These are phyloP conservation scores for Diaporthe citri DNA, from an alignment of 2,329 filamentous ascomycete genomes.

Conservation along the genomic window DNA sequence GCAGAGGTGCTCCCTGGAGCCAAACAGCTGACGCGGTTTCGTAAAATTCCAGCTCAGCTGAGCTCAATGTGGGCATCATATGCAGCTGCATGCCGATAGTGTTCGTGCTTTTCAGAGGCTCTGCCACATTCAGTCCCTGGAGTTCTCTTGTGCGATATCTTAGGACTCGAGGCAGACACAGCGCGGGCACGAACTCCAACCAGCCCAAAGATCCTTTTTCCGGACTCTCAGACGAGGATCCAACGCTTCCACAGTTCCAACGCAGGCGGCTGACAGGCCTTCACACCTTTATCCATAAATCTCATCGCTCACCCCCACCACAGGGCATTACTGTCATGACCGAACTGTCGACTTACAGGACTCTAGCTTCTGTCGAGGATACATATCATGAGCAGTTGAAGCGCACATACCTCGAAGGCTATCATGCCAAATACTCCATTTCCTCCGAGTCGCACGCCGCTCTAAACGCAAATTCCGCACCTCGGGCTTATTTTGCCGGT, in stretches of 20 bases:
- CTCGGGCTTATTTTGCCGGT: background rate
- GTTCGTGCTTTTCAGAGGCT: constrained; percentile 17
- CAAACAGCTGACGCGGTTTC: background rate
- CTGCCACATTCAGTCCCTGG: background rate
- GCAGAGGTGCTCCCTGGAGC: background rate
- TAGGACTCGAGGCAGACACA: background rate
- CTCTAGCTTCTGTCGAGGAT: background rate
- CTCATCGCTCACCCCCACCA: background rate
- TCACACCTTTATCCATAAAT: background rate
- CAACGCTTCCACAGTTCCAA: background rate
- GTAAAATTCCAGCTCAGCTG: background rate
- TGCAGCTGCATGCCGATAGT: constrained; percentile 22
- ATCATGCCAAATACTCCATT: background rate
- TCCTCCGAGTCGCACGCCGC: background rate
- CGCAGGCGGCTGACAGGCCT: background rate
- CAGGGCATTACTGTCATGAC: background rate
- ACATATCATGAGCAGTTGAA: constrained; percentile 11
- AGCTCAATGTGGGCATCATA: constrained; percentile 27
- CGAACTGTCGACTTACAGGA: background rate
- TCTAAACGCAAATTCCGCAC: background rate
- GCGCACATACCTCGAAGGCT: background rate
- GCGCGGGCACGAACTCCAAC: background rate
- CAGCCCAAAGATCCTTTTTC: background rate
- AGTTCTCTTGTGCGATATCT: background rate
- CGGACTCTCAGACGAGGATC: background rate